These are phyloP conservation scores for Phyllosticta paracitricarpa DNA, from an alignment of 2,329 filamentous ascomycete species.

Conservation along the genomic window DNA sequence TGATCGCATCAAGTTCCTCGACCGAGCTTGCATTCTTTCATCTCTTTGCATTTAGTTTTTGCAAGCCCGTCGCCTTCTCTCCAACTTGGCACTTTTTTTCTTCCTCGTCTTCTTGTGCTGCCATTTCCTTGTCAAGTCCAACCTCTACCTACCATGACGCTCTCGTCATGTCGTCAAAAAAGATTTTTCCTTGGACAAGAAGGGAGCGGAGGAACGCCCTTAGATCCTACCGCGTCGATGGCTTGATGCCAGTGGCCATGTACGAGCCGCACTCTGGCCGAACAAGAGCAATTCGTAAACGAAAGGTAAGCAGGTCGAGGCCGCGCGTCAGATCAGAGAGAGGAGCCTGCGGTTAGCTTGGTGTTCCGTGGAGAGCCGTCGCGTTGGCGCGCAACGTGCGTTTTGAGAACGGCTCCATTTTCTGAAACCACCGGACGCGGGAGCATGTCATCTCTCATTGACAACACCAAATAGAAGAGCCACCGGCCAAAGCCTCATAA, in stretches of 20 bases:
- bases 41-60: background rate
- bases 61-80: background rate
- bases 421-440: background rate
- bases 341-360: background rate
- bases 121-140: background rate
- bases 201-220: constrained; percentile 23
- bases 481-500: constrained; percentile 3
- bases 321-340: background rate
- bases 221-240: constrained; percentile 27
- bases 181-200: constrained; percentile 36
- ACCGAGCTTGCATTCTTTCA: constrained; percentile 1
- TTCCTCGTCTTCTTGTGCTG: background rate
- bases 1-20: background rate
- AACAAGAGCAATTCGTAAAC: background rate
- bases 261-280: constrained; percentile 1
- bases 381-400: background rate
- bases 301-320: background rate
- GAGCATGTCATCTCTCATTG: background rate
- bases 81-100: background rate
- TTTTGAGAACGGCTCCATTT: background rate
- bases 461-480: constrained; percentile 6
- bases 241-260: constrained; percentile 27
- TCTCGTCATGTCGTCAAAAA: constrained; percentile 27
- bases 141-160: background rate
- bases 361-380: background rate